Evolutionary conservation across 2,329 filamentous ascomycete species (phyloP).

Genomic region (Exophiala calicioides): DNA sequence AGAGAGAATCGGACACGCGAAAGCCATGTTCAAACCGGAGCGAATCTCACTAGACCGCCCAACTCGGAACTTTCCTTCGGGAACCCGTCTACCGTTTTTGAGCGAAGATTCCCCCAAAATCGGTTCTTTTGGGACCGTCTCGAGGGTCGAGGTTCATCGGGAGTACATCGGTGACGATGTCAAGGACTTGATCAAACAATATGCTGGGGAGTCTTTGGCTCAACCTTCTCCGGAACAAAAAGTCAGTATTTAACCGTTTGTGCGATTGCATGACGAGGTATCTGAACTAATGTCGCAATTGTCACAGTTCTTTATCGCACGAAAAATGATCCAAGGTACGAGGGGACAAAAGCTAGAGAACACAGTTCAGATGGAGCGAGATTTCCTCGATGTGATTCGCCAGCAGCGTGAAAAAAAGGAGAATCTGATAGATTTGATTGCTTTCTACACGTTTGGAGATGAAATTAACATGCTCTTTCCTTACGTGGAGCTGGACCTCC

Average conservation of each 20-base stretch:
- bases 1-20: constrained; percentile 1
- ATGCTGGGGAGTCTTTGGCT: background rate
- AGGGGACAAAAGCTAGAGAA: background rate
- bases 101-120: background rate
- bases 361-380: constrained; percentile 3
- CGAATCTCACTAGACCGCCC: constrained; percentile 1
- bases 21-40: constrained; percentile 1
- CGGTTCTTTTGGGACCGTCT: constrained; percentile 3
- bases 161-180: constrained; percentile 3
- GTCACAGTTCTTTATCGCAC: constrained; percentile 3
- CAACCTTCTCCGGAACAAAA: background rate
- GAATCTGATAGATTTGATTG: constrained; percentile 4
- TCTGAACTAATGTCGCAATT: background rate
- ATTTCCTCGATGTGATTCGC: constrained; percentile 4
- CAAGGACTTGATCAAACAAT: constrained; percentile 1
- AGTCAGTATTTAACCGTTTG: background rate
- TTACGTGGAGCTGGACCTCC: constrained; percentile 1
- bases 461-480: constrained; percentile 3
- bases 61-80: background rate
- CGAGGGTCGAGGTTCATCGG: background rate
- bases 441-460: constrained; percentile 4
- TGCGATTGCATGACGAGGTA: background rate
- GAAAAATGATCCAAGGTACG: constrained; percentile 3
- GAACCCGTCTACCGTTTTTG: constrained; percentile 1
- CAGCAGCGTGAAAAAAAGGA: background rate